phyloP scores from a whole-genome alignment of 2,329 filamentous ascomycete genomes.

The Alternaria postmessia region DNA sequence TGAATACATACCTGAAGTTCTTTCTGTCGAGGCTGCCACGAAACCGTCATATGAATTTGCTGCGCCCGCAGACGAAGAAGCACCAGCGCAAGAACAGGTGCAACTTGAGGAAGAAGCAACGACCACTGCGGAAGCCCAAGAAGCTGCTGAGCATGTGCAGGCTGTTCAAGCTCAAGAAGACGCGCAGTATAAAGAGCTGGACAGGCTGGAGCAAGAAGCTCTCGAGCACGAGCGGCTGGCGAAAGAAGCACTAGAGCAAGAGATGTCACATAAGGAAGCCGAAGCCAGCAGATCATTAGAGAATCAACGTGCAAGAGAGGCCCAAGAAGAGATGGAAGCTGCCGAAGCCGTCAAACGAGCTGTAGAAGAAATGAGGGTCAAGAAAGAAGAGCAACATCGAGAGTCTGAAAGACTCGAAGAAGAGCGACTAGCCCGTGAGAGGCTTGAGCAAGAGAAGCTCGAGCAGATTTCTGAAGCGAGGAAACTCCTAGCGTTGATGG shows the following conservation, averaged over 20 bases:
- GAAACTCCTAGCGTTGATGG: constrained; percentile 14
- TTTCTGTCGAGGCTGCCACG: not conserved
- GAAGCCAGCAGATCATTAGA: constrained; percentile 7
- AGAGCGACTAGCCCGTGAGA: constrained; percentile 8
- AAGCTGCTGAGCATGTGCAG: not conserved
- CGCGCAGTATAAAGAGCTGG: constrained; percentile 1
- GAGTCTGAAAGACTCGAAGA: constrained; percentile 9
- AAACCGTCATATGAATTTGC: constrained; percentile 4
- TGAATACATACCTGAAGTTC: not conserved
- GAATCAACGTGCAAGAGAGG: not conserved
- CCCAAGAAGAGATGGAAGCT: constrained; percentile 11
- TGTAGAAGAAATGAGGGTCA: not conserved
- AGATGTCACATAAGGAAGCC: constrained; percentile 6
- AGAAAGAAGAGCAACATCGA: constrained; percentile 1
- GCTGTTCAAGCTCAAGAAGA: not conserved
- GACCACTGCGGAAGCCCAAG: constrained; percentile 1
- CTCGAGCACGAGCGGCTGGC: constrained; percentile 10
- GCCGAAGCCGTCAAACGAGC: constrained; percentile 7
- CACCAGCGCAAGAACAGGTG: constrained; percentile 3
- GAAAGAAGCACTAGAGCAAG: not conserved
- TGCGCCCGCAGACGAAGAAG: not conserved
- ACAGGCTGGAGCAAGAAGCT: constrained; percentile 14
- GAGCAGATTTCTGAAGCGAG: constrained; percentile 16
- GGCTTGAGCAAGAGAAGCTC: constrained; percentile 15
- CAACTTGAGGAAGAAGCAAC: constrained; percentile 7